phyloP scores from a whole-genome alignment of 169 alveolate species.

The Cryptosporidium tyzzeri region DNA sequence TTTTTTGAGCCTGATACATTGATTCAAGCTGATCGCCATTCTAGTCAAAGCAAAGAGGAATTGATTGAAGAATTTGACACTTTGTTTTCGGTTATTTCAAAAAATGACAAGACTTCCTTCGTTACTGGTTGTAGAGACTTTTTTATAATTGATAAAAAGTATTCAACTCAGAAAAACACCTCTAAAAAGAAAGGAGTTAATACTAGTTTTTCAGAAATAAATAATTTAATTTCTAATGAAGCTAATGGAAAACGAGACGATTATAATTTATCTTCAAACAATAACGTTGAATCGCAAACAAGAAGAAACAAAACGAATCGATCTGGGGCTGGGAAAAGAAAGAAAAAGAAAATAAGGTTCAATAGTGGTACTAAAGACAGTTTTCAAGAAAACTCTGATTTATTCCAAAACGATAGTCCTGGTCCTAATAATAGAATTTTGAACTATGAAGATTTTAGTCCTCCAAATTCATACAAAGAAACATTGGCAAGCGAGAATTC shows the following conservation, averaged over 20 bases:
- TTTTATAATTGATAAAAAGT: background rate
- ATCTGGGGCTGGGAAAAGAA: background rate
- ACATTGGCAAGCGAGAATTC: background rate
- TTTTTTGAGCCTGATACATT: background rate
- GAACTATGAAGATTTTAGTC: background rate
- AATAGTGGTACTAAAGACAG: background rate
- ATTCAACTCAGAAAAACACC: background rate
- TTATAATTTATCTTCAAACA: background rate
- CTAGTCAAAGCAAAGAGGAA: background rate
- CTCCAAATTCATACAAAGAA: constrained; percentile 19
- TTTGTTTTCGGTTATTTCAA: background rate
- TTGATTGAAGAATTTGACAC: background rate
- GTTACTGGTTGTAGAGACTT: constrained; percentile 28
- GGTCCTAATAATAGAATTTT: background rate
- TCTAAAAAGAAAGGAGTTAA: background rate
- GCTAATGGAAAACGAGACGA: background rate
- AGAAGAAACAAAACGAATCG: background rate
- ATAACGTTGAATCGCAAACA: background rate
- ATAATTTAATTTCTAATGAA: background rate
- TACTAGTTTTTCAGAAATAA: background rate
- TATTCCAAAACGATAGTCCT: constrained; percentile 9
- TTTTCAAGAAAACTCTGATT: background rate
- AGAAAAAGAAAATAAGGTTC: background rate
- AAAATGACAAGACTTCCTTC: background rate
- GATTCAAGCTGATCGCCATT: background rate